Evolutionary conservation across 352 stramenopile genomes (phyloP).

Genomic region (Phytopythium helicoides): DNA sequence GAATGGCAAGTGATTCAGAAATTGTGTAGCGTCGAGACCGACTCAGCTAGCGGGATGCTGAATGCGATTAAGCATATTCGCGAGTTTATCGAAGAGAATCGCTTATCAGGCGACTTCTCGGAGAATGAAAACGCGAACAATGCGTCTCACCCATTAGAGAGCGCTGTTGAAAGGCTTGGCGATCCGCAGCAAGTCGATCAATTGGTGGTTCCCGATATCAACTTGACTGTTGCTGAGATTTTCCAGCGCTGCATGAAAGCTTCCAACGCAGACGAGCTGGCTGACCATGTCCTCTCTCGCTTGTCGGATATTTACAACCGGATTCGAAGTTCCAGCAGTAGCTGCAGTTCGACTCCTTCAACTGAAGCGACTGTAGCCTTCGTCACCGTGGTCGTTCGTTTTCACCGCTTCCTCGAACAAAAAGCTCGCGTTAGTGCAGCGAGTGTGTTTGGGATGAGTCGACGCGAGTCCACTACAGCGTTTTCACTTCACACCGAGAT

Average conservation of each 20-base stretch:
- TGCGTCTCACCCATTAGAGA: no score
- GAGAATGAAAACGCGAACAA: background rate
- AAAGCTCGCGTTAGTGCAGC: background rate
- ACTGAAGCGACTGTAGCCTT: background rate
- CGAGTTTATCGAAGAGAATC: no score
- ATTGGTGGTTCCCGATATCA: background rate
- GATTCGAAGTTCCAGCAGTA: background rate
- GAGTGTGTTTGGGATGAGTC: background rate
- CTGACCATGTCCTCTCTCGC: background rate
- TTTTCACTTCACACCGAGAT: slow-evolving; percentile 1
- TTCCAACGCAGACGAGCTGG: background rate
- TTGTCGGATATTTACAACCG: background rate
- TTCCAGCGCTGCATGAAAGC: background rate
- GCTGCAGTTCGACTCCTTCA: background rate
- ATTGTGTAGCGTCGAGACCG: background rate
- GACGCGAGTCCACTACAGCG: background rate
- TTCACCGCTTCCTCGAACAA: slow-evolving; percentile 1
- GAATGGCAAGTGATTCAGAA: background rate
- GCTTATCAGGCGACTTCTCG: no score
- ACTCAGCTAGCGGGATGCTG: background rate
- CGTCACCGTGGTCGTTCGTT: background rate
- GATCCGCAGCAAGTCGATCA: background rate
- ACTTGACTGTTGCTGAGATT: background rate
- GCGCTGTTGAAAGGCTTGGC: background rate
- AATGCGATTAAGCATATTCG: background rate